phyloP scores from a whole-genome alignment of 2,329 filamentous ascomycete genomes.

The Tolypocladium cylindrosporum region DNA sequence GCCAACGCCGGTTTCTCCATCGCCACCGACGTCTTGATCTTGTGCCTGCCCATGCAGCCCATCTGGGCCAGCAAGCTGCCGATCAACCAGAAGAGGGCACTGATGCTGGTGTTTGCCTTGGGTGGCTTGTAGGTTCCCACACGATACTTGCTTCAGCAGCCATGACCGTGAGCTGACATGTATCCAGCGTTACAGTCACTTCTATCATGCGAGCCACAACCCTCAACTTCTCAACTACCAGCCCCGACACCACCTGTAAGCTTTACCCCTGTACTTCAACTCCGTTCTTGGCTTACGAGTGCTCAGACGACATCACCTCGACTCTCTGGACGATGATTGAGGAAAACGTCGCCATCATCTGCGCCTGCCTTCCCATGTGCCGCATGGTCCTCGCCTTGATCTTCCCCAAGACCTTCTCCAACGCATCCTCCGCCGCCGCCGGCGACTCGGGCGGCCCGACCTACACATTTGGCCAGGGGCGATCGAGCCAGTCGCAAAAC shows the following conservation, averaged over 20 bases:
- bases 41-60: conserved; percentile 35
- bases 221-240: conserved; percentile 26
- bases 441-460: conserved; percentile 8
- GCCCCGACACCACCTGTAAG: conserved; percentile 25
- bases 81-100: conserved; percentile 25
- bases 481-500: conserved; percentile 6
- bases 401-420: conserved; percentile 22
- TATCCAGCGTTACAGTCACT: conserved; percentile 24
- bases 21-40: conserved; percentile 33
- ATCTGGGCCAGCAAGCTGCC: conserved; percentile 35
- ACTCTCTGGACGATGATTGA: conserved; percentile 30
- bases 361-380: conserved; percentile 29
- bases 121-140: conserved; percentile 28
- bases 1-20: conserved; percentile 38
- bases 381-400: conserved; percentile 25
- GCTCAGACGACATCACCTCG: conserved; percentile 21
- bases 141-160: background rate
- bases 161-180: background rate
- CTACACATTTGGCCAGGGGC: conserved; percentile 9
- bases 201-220: conserved; percentile 31
- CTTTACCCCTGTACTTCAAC: background rate
- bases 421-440: conserved; percentile 3
- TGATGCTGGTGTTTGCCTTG: conserved; percentile 31
- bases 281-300: background rate
- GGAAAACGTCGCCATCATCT: conserved; percentile 28